Evolutionary conservation across 2,329 filamentous ascomycete species (phyloP).

Genomic region (Aspergillus jensenii): DNA sequence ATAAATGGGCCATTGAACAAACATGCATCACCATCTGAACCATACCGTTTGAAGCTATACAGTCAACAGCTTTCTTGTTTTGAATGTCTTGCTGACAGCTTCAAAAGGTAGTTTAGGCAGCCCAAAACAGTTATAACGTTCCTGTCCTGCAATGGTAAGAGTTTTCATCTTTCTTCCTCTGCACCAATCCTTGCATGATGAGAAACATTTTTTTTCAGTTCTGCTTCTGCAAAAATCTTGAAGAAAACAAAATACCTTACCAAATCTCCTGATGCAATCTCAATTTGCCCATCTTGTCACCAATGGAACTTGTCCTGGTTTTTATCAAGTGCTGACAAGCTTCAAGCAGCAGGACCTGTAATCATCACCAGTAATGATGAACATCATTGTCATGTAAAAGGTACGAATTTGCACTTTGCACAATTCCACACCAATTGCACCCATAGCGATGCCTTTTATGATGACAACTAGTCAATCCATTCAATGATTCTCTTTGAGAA

Average conservation of each 20-base stretch:
- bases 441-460: conserved; percentile 38
- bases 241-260: conserved; percentile 61
- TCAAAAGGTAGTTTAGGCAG: conserved; percentile 4
- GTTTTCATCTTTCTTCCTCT: neutral
- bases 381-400: conserved; percentile 14
- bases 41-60: conserved; percentile 12
- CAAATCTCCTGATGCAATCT: conserved; percentile 49
- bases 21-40: conserved; percentile 64
- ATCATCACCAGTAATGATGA: neutral
- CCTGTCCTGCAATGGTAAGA: conserved; percentile 7
- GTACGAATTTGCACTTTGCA: conserved; percentile 25
- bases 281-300: conserved; percentile 13
- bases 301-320: neutral
- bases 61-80: neutral
- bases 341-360: conserved; percentile 15
- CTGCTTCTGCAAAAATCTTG: conserved; percentile 62
- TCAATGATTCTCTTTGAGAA: conserved; percentile 52
- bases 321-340: conserved; percentile 15
- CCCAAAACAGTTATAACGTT: neutral
- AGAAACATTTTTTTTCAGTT: conserved; percentile 57
- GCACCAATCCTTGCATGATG: conserved; percentile 41
- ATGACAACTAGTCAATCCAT: conserved; percentile 65
- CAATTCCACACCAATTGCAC: conserved; percentile 8
- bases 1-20: conserved; percentile 55
- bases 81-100: conserved; percentile 12